Percentiles rank a stretch among this genome's conserved stretches.
Evolutionary conservation across 345 rosid genomes (phyloP).

Genomic region (Isatis tinctoria): DNA sequence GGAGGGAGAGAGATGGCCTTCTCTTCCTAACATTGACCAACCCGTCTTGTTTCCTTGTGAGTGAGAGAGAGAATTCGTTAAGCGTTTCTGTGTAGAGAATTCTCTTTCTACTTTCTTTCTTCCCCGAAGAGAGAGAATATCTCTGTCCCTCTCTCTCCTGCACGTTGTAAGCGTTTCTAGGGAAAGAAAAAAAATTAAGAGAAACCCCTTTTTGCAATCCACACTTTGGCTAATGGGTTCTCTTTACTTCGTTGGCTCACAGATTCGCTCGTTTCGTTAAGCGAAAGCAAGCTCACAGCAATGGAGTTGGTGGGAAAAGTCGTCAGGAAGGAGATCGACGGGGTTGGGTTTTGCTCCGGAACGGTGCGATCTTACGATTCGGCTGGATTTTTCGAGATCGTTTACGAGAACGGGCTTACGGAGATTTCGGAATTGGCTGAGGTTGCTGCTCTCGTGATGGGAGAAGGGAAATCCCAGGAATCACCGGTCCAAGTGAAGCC

Average conservation of each 20-base stretch:
- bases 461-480: slow-evolving; percentile 12
- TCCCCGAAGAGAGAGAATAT: not conserved
- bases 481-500: slow-evolving; percentile 30
- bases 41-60: slow-evolving; percentile 20
- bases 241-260: not conserved
- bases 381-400: slow-evolving; percentile 53
- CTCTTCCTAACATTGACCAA: slow-evolving; percentile 38
- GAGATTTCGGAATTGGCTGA: slow-evolving; percentile 54
- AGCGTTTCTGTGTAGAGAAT: slow-evolving; percentile 26
- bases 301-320: slow-evolving; percentile 71
- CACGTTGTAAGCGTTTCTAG: slow-evolving; percentile 21
- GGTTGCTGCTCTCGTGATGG: slow-evolving; percentile 38
- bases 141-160: slow-evolving; percentile 21
- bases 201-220: not conserved
- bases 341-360: slow-evolving; percentile 44
- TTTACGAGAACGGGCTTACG: slow-evolving; percentile 55
- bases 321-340: slow-evolving; percentile 52
- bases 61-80: slow-evolving; percentile 9
- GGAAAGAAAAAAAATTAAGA: not conserved
- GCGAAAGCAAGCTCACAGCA: not conserved
- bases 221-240: slow-evolving; percentile 5
- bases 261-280: slow-evolving; percentile 24
- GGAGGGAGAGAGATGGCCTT: slow-evolving; percentile 15
- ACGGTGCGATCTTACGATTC: slow-evolving; percentile 56
- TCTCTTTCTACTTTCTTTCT: slow-evolving; percentile 19